Percentiles rank a stretch among this genome's conserved stretches.
Evolutionary conservation across 1,284 basidiomycete species (phyloP).

Genomic region (Pisolithus thermaeus): DNA sequence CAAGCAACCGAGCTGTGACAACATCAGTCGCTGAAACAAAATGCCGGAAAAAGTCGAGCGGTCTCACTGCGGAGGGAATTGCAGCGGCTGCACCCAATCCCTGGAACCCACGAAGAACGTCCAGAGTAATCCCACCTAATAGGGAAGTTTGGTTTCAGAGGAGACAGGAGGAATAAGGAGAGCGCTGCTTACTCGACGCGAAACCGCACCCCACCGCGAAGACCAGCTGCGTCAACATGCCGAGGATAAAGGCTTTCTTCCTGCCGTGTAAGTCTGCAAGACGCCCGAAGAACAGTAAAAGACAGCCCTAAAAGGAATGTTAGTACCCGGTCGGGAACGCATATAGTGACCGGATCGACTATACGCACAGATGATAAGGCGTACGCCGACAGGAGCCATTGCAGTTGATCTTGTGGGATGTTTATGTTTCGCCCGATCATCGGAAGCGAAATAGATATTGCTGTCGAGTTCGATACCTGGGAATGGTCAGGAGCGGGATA

Average conservation of each 20-base stretch:
- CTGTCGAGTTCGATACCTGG: constrained; percentile 40
- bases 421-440: constrained; percentile 49
- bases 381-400: constrained; percentile 60
- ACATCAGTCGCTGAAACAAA: background rate
- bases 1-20: constrained; percentile 68
- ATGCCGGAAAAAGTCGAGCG: constrained; percentile 1
- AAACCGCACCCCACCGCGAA: constrained; percentile 55
- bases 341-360: background rate
- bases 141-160: background rate
- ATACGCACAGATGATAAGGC: constrained; percentile 42
- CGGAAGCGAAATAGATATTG: constrained; percentile 55
- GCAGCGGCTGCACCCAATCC: constrained; percentile 66
- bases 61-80: constrained; percentile 61
- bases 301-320: constrained; percentile 49
- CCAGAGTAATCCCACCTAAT: constrained; percentile 49
- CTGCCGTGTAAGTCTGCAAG: constrained; percentile 70
- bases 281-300: constrained; percentile 65
- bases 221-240: constrained; percentile 40
- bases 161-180: background rate
- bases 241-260: constrained; percentile 54
- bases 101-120: constrained; percentile 62
- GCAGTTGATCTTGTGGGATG: constrained; percentile 45
- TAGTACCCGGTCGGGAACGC: constrained; percentile 3
- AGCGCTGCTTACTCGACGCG: constrained; percentile 35
- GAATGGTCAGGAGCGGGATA: background rate